Base-by-base conservation (phyloP, 805 yeast genomes). In the Saccharomycopsis babjevae region DNA sequence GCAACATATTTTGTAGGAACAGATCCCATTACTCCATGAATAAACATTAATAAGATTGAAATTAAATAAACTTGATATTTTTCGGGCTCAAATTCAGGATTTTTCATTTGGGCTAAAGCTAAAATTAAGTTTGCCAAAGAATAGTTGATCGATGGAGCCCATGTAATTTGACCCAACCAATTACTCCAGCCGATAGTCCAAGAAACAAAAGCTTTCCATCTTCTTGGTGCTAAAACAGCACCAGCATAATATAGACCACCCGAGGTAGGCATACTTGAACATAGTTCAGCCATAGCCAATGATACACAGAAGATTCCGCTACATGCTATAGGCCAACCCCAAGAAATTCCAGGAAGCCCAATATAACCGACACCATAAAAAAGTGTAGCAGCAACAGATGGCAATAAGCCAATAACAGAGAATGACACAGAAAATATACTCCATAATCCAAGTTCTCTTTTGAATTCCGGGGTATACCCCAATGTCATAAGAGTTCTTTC, bases 231-330 rank as follows among this genome's bases (percentile, higher is more conserved):
- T 68, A 83, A 85, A 68, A 83, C 78, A 70, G 77, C 83, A 1
- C 88, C 82, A 84, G 87, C 83, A 71, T 80, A 83, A 68, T 84
- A 87, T 46, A 86, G 73, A 8, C 92, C 92, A 59, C 92, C 92
- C 22, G 87, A 81, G 0, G 92, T 86, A 32, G 93, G 92, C 65
- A 84, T 79, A 1, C 90, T 80, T 42, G 85, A 79, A 0, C 86
- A 88, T 64, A 85, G 71, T 67, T 85, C 86, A 5, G 88, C 77
- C 83, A 87, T 80, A n/a, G 83, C 78, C 10, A 76, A 68, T 59
- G 84, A 68, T 60, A 86, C 83, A 66, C 84, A 82, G 11, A 75
- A 62, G 16, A 46, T 46, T 13, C 32, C 52, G 8, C 52, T 46
- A 4, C 83, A 78, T 39, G 88, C 78, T 16, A 83, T 67, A 56